Conservation (phyloP, 257 asterid genomes). For the Linderniella brevidens region DNA sequence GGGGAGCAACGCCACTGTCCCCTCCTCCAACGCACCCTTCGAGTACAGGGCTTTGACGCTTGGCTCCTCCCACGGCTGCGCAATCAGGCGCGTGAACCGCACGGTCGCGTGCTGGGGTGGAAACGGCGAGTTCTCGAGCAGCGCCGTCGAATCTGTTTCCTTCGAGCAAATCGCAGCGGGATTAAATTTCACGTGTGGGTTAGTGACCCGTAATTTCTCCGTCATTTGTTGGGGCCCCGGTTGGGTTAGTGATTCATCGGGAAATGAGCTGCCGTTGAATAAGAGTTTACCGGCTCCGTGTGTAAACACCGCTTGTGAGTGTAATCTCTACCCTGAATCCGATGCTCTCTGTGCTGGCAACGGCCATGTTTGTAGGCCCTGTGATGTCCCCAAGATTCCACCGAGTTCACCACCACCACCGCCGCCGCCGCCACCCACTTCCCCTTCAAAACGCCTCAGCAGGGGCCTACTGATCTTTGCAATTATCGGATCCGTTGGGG, state of each 20-base stretch:
- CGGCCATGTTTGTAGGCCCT: slow-evolving; percentile 63
- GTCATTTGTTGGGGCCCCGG: slow-evolving; percentile 88
- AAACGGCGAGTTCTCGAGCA: slow-evolving; percentile 21
- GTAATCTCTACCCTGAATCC: slow-evolving; percentile 60
- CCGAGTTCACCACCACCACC: slow-evolving; percentile 14
- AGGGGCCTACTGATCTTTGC: slow-evolving; percentile 58
- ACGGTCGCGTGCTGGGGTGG: slow-evolving; percentile 87
- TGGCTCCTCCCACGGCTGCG: slow-evolving; percentile 66
- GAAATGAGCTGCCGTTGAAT: slow-evolving; percentile 29
- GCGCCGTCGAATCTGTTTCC: slow-evolving; percentile 14
- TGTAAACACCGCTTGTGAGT: slow-evolving; percentile 26
- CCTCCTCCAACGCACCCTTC: slow-evolving; percentile 24
- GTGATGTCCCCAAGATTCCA: slow-evolving; percentile 27
- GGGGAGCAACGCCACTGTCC: slow-evolving; percentile 40
- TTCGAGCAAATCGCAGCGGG: slow-evolving; percentile 77
- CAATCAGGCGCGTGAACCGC: slow-evolving; percentile 30
- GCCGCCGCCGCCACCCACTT: not conserved
- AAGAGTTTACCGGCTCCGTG: slow-evolving; percentile 72
- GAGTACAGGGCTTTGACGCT: slow-evolving; percentile 43
- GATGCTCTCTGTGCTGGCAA: slow-evolving; percentile 47
- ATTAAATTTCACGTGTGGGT: slow-evolving; percentile 58
- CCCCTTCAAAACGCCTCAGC: slow-evolving; percentile 29
- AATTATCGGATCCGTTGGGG: slow-evolving; percentile 73
- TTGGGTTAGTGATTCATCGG: slow-evolving; percentile 27
- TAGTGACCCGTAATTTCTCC: slow-evolving; percentile 47